Evolutionary conservation across 805 yeast genomes (phyloP), one percentile per base, ranked within the genome.

Genomic region (Saturnispora ahearnii): DNA sequence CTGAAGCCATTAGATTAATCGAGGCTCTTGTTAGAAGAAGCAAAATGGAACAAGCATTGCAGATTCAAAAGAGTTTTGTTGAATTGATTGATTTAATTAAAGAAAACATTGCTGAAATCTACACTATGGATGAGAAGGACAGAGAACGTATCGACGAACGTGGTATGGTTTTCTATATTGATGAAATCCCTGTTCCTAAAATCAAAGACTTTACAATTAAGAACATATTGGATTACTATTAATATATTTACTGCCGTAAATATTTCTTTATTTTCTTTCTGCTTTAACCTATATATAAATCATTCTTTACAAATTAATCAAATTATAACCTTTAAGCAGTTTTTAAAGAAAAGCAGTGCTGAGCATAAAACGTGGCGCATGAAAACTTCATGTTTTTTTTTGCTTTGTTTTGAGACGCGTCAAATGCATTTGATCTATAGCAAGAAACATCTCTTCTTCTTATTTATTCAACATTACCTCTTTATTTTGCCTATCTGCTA

Each of bases 91-190:
- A 61, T 1, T 69, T 80, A 41, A 66, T 91, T 50, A 73, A 72
- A 48, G 81, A 73, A n/a, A 73, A 84, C 56, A 70, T 85, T 28
- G 76, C 64, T 15, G 97, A 90, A 65, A 86, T 93, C 24, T 91
- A 85, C 68, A 71, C 76, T 43, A 80, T 89, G 64, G 82, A 86
- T 55, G 96, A 88, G 58, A 78, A 78, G 57, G 96, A 90, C 59
- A 76, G 96, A 57, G 95, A 88, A 67, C 79, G 98, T 66, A 68
- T 85, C 50, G 91, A 90, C 63, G 97, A 90, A 37, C 79, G 87
- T 53, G 98, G 98, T 1, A 82, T 84, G 55, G 77, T 87, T 10
- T 91, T 87, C 59, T 73, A 78, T 53, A 74, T 87, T 32, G 87
- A 86, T 9, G 91, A 81, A 62, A 83, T 84, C 37, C 88, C 91